Evolutionary conservation across 208 protist genomes (phyloP).

Genomic region (Phytomonas francai): DNA sequence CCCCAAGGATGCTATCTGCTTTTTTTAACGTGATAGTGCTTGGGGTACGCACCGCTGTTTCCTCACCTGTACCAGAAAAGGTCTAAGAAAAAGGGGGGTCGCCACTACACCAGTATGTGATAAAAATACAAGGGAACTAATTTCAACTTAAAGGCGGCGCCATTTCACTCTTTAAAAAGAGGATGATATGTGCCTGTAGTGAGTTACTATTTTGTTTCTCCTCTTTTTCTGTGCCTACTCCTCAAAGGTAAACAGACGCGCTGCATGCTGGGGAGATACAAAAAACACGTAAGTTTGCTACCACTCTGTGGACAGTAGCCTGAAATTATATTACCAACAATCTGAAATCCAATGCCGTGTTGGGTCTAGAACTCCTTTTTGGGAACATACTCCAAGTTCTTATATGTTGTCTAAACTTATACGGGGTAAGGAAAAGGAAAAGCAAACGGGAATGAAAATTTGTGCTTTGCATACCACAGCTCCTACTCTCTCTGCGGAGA

Average conservation of each 20-base stretch:
- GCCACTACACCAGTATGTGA: background rate
- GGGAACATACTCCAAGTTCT: background rate
- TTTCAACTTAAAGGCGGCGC: background rate
- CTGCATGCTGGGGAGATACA: too few species aligned
- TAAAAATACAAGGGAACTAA: background rate
- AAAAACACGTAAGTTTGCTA: background rate
- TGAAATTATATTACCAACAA: conserved; percentile 1
- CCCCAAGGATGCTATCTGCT: conserved; percentile 44
- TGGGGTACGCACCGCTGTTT: conserved; percentile 39
- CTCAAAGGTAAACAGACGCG: too few species aligned
- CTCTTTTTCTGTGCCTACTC: conserved; percentile 3
- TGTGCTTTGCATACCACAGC: background rate
- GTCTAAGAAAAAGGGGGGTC: background rate
- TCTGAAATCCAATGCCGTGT: background rate
- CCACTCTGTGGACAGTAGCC: background rate
- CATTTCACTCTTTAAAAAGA: conserved; percentile 1
- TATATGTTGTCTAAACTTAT: background rate
- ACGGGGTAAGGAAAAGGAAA: background rate
- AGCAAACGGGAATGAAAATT: background rate
- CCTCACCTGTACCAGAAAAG: background rate
- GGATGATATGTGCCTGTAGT: background rate
- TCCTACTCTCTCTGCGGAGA: background rate
- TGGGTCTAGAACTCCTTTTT: background rate
- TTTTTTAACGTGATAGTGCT: conserved; percentile 63
- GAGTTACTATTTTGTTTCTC: conserved; percentile 1